Evolutionary conservation across 2,329 filamentous ascomycete species (phyloP), one percentile per base, ranked within the genome.

Genomic region (Fusarium sublunatum): DNA sequence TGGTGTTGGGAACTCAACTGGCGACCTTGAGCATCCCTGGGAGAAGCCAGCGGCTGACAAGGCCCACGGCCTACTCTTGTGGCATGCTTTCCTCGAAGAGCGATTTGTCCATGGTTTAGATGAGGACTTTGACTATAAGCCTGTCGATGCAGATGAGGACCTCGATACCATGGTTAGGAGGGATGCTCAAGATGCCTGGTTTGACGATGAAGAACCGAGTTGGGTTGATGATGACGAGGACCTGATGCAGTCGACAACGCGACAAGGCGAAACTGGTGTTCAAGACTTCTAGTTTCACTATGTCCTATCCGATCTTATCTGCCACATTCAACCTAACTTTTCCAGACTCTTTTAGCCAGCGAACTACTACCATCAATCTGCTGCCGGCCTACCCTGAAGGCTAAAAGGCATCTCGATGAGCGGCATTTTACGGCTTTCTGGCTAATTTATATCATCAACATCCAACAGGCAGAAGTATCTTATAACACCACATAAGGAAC

Each of bases 21-120:
- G 43, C 29, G 61, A 54, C 79, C 77, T 36, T 79, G 69, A 87
- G 74, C 29, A 68, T 29, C 54, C 67, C 0, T 77, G 75, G 76
- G 69, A 75, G 38, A 69, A 68, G n/a, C 41, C 58, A 4, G 72
- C 67, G 2, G 38, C 49, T 10, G 61, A 70, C 28, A 89, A 86
- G 70, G 87, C 88, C 49, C 88, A 92, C 42, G 93, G 89, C 0
- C 78, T 81, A 46, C 80, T 83, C 59, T 82, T 87, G 57, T 97
- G 93, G 93, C 78, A 80, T 32, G 86, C 86, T 54, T 91, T 90
- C 69, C 86, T 96, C 79, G 84, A 86, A 31, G 80, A 89, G 67
- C 83, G 92, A 32, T 97, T 97, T 70, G 75, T 97, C 28, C 78
- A 82, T 19, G 93, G 93, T 0, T 83, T 83, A 6, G 93, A 96